phyloP scores from a whole-genome alignment of 441 rosid species.

The Croton setiger region DNA sequence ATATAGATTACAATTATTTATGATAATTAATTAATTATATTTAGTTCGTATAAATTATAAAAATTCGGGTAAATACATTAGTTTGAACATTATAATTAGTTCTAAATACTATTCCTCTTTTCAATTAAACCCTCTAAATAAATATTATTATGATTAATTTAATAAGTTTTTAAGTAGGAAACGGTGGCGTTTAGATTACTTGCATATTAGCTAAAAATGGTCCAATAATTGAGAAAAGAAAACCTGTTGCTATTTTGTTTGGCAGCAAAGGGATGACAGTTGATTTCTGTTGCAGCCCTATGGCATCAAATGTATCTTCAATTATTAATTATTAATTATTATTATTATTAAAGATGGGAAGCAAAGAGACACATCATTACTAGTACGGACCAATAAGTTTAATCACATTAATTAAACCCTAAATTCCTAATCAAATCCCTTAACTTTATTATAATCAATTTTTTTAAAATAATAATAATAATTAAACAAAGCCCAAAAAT shows the following conservation, averaged over 20 bases:
- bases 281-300: slow-evolving; percentile 12
- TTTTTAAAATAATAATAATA: no score
- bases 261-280: slow-evolving; percentile 18
- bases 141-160: no score
- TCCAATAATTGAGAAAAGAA: background rate
- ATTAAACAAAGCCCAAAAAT: background rate
- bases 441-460: background rate
- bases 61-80: no score
- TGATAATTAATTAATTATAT: no score
- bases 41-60: no score
- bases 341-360: slow-evolving; percentile 1
- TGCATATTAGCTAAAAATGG: background rate
- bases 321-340: background rate
- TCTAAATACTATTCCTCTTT: no score
- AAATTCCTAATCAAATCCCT: slow-evolving; percentile 13
- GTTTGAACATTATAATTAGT: no score
- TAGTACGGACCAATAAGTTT: slow-evolving; percentile 27
- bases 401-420: slow-evolving; percentile 17
- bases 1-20: no score
- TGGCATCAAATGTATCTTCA: slow-evolving; percentile 13
- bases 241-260: slow-evolving; percentile 6
- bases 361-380: slow-evolving; percentile 32
- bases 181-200: no score
- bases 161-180: no score
- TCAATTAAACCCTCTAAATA: no score